These are phyloP conservation scores for Calonectria henricotiae DNA, from an alignment of 2,329 filamentous ascomycete genomes.

Conservation along the genomic window DNA sequence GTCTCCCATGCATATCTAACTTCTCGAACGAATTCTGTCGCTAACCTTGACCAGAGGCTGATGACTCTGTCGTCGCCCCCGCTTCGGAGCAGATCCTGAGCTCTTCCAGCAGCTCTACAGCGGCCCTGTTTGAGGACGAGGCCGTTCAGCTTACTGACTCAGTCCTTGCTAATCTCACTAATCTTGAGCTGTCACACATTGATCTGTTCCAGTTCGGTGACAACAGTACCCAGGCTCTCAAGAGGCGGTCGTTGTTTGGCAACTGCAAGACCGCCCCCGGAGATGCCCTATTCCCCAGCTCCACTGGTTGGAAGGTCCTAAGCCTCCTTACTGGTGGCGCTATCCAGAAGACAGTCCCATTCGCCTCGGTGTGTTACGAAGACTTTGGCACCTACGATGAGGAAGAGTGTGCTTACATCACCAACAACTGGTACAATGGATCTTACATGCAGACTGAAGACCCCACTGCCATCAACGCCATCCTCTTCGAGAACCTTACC, in stretches of 20 bases:
- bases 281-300: slow-evolving; percentile 52
- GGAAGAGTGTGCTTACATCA: slow-evolving; percentile 36
- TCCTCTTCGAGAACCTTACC: slow-evolving; percentile 59
- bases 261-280: slow-evolving; percentile 54
- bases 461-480: slow-evolving; percentile 61
- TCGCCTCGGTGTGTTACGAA: slow-evolving; percentile 55
- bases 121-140: slow-evolving; percentile 47
- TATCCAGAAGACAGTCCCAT: slow-evolving; percentile 55
- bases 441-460: slow-evolving; percentile 51
- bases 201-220: slow-evolving; percentile 56
- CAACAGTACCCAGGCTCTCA: slow-evolving; percentile 24
- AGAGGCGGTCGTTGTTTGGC: slow-evolving; percentile 35
- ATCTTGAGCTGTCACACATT: slow-evolving; percentile 53
- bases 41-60: slow-evolving; percentile 33
- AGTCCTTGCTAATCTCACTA: slow-evolving; percentile 55
- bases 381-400: slow-evolving; percentile 40
- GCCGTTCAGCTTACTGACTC: slow-evolving; percentile 57
- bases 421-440: slow-evolving; percentile 44
- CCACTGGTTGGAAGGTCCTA: slow-evolving; percentile 54
- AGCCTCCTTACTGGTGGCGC: slow-evolving; percentile 55
- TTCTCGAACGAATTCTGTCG: neutral
- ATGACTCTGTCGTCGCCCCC: slow-evolving; percentile 48
- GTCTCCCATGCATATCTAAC: slow-evolving; percentile 23
- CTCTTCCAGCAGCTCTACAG: slow-evolving; percentile 30
- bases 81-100: slow-evolving; percentile 41